Percentiles rank a stretch among this genome's conserved stretches.
Evolutionary conservation across 805 yeast species (phyloP).

Genomic region (Kodamaea restingae): DNA sequence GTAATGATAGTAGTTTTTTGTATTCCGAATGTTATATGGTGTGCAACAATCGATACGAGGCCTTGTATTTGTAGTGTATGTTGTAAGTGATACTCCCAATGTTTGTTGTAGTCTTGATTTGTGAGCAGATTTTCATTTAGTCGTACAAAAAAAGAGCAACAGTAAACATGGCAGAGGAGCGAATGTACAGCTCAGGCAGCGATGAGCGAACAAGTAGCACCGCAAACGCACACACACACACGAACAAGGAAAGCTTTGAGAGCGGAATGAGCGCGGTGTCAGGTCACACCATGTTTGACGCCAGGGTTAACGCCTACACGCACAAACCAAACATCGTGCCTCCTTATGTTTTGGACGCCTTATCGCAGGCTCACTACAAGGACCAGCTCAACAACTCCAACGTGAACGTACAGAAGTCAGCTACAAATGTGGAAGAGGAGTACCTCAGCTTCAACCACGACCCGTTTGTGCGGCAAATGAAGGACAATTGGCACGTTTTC

Average conservation of each 20-base stretch:
- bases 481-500: conserved; percentile 50
- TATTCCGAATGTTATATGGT: too few relatives aligned
- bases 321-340: conserved; percentile 45
- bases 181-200: conserved; percentile 4
- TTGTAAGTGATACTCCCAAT: too few relatives aligned
- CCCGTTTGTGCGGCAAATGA: conserved; percentile 33
- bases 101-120: too few relatives aligned
- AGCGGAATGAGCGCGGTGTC: conserved; percentile 4
- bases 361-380: conserved; percentile 40
- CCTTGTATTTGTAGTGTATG: too few relatives aligned
- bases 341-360: conserved; percentile 58
- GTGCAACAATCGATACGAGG: too few relatives aligned
- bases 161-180: conserved; percentile 1
- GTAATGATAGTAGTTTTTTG: too few relatives aligned
- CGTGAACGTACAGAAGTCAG: conserved; percentile 18
- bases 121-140: background rate
- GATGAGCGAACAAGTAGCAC: conserved; percentile 6
- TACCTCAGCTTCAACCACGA: conserved; percentile 36
- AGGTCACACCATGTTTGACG: conserved; percentile 9
- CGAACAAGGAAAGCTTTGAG: conserved; percentile 2
- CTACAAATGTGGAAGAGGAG: conserved; percentile 22
- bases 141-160: background rate
- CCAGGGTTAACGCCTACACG: conserved; percentile 29
- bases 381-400: conserved; percentile 33
- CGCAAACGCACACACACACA: background rate